Base-by-base conservation (phyloP, 2,329 filamentous ascomycete species). In the Pseudopyrenochaeta lycopersici region DNA sequence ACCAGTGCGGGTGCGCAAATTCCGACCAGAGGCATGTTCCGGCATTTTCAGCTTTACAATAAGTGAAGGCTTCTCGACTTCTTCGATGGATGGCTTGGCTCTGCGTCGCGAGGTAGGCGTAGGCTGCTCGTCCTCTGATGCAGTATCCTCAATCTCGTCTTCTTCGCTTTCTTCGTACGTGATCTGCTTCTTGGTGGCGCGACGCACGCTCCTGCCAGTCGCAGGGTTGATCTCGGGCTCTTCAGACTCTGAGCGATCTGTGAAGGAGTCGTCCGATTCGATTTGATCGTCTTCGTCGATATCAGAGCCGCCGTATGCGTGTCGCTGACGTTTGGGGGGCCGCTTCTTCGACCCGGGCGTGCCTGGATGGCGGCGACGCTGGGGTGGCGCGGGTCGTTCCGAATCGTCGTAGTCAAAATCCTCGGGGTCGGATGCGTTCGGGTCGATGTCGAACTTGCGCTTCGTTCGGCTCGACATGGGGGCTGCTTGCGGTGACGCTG, bases 121-220 rank as follows among this genome's bases (percentile, higher is more conserved):
- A 54, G 63, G 58, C 40, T 69, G 66, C 41, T 70, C 73, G 31
- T 63, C 59, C 57, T 70, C 73, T 45, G 66, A 72, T 14, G 75
- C 67, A 11, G 68, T 76, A 40, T 75, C 75, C 61, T 77, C 73
- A 46, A 78, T 75, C 49, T 73, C 73, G 58, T 79, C 80, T 35
- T 81, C 78, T 21, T 81, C 80, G 46, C 77, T 80, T 68, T 87
- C 85, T 59, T 85, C 80, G 78, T 88, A 88, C 29, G 78, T 80
- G 39, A 82, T 78, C 20, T 74, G 71, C 62, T 85, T 83, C 65
- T 82, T 82, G 10, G 83, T 81, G n/a, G 80, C 83, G 53, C 78
- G 78, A 58, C 86, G 81, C 60, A 83, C 80, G 39, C 81, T 79
- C 42, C 84, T 78, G 31, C 86, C 86, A 44, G 84, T 82, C 32